These are phyloP conservation scores for Conidiobolus incongruus DNA, from an alignment of 371 early-diverging fungal genomes.

Conservation along the genomic window DNA sequence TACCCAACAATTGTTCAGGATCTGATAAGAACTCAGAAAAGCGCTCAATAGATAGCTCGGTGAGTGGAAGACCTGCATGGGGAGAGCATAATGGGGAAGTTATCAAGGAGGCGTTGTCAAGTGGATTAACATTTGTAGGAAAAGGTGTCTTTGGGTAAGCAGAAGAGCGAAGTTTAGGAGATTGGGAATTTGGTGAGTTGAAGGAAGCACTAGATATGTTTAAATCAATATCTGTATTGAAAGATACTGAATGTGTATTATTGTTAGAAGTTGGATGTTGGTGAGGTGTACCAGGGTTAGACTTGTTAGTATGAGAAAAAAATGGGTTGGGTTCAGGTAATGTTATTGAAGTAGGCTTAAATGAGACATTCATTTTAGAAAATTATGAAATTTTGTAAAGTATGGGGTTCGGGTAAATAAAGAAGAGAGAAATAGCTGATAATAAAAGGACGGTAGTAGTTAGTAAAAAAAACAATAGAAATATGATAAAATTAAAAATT, in stretches of 20 bases:
- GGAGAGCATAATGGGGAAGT: not conserved
- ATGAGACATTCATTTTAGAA: conserved; percentile 1
- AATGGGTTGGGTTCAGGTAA: not conserved
- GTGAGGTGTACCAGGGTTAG: too few species aligned
- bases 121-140: conserved; percentile 1
- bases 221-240: not conserved
- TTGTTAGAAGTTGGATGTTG: too few species aligned
- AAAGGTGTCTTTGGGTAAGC: conserved; percentile 1
- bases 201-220: not conserved
- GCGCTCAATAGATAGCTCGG: not conserved
- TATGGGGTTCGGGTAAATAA: too few species aligned
- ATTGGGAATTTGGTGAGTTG: not conserved
- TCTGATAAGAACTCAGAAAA: not conserved
- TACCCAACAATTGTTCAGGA: not conserved
- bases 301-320: too few species aligned
- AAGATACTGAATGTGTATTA: not conserved
- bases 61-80: not conserved
- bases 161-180: not conserved
- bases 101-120: not conserved
- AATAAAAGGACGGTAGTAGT: too few species aligned
- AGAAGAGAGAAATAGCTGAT: too few species aligned
- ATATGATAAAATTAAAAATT: too few species aligned
- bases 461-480: too few species aligned
- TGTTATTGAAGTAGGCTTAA: conserved; percentile 4
- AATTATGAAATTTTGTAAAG: too few species aligned